phyloP scores from a whole-genome alignment of 139 green algal genomes.

The Chlamydomonas sp. region DNA sequence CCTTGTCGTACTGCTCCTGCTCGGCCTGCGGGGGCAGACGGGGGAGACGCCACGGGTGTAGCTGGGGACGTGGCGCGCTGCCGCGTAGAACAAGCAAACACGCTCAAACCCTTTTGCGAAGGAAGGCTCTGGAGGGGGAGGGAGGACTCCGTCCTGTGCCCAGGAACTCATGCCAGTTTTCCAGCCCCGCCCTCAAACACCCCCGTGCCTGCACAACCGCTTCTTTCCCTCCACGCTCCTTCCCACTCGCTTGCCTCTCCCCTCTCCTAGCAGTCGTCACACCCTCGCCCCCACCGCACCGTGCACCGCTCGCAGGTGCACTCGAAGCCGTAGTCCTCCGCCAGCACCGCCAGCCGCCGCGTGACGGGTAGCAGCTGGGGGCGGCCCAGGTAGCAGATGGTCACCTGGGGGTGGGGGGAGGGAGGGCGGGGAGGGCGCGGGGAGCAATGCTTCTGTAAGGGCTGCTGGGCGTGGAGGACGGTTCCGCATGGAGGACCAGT shows the following conservation, averaged over 20 bases:
- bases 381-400: constrained; percentile 53
- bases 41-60: background rate
- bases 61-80: background rate
- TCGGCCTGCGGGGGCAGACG: background rate
- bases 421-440: background rate
- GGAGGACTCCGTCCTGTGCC: background rate
- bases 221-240: background rate
- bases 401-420: constrained; percentile 22
- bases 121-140: background rate
- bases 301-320: constrained; percentile 48
- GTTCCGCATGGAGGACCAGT: no score
- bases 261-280: background rate
- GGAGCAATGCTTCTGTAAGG: background rate
- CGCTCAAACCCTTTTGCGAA: background rate
- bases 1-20: constrained; percentile 19
- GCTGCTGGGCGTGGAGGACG: no score
- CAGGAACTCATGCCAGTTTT: background rate
- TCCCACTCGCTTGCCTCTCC: background rate
- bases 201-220: background rate
- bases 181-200: background rate
- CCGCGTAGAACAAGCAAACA: background rate
- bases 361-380: constrained; percentile 48
- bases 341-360: constrained; percentile 16
- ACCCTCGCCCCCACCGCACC: constrained; percentile 15
- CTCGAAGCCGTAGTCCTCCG: constrained; percentile 53